Base-by-base conservation (phyloP, 1,284 basidiomycete genomes). In the Austroboletus rostrupii region DNA sequence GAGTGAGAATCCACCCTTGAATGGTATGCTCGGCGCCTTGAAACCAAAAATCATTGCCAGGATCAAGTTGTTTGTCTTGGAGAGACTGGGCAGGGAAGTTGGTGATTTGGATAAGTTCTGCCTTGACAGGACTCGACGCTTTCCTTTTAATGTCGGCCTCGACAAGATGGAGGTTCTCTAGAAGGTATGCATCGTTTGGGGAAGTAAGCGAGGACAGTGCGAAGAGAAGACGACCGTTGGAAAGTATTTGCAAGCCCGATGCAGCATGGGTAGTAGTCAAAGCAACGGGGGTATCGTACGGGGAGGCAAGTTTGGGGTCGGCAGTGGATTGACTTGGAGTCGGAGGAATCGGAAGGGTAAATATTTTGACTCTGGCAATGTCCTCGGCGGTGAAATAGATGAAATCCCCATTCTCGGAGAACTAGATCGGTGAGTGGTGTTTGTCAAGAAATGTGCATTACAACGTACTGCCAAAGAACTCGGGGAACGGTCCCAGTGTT, bases 21-120 rank as follows among this genome's bases (percentile, higher is more conserved):
- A 96, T 83, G 42, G 77, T 66, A 60, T 77, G 80, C 58, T 79
- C 71, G 4, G 87, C 89, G 12, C 93, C 93, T 49, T 81, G 77
- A 72, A 94, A 96, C 83, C 85, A 92, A 61, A 96, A 87, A 50
- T 88, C 82, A 61, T 94, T 85, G 7, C 85, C 87, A 8, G 65
- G 58, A 47, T 72, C 71, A 35, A 94, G 72, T 12, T 68, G 57
- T 64, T 85, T 84, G 2, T 70, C 76, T 49, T 78, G 70, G 31
- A 96, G 71, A 1, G 72, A 74, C 5, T 73, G 63, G 35, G 72
- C 73, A 0, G 85, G 79, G 59, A 94, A 80, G 35, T 71, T 65
- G 5, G 85, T 87, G 41, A 93, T 61, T 57, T 80, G 78, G 23
- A 74, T 68, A 10, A 77, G 62, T 5, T 72, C 59, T 16, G 65